Evolutionary conservation across 345 rosid genomes (phyloP).

Genomic region (Eucalyptus shirleyi): DNA sequence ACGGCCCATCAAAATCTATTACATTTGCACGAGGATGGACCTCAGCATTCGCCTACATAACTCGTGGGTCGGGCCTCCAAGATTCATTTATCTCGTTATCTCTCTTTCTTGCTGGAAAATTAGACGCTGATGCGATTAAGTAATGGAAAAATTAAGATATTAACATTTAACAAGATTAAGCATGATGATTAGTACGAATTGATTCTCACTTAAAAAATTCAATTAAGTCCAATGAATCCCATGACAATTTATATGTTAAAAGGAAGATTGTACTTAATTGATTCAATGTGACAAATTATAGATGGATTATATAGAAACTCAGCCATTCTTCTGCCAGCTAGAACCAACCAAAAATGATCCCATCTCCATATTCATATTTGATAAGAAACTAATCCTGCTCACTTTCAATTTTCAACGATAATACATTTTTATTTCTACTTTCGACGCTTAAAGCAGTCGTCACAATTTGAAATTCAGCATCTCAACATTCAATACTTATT

Average conservation of each 20-base stretch:
- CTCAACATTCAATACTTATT: not conserved
- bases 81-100: not conserved
- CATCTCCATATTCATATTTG: not conserved
- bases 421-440: not conserved
- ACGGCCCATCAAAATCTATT: not conserved
- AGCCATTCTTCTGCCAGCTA: not conserved
- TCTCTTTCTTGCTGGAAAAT: no score
- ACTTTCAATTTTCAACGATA: not conserved
- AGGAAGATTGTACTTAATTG: no score
- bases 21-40: not conserved
- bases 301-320: no score
- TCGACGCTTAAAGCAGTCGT: rapidly evolving
- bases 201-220: no score
- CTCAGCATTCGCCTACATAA: not conserved
- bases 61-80: not conserved
- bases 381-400: not conserved
- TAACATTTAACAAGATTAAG: no score
- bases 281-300: no score
- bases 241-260: not conserved
- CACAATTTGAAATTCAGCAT: not conserved
- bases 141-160: no score
- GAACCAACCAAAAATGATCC: not conserved
- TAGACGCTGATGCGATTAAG: not conserved
- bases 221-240: not conserved
- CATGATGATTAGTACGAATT: no score